A percentile compares a stretch with the other conserved stretches of the same genome.
Conservation (phyloP, 1,284 basidiomycete genomes). For the Cutaneotrichosporon mucoides region DNA sequence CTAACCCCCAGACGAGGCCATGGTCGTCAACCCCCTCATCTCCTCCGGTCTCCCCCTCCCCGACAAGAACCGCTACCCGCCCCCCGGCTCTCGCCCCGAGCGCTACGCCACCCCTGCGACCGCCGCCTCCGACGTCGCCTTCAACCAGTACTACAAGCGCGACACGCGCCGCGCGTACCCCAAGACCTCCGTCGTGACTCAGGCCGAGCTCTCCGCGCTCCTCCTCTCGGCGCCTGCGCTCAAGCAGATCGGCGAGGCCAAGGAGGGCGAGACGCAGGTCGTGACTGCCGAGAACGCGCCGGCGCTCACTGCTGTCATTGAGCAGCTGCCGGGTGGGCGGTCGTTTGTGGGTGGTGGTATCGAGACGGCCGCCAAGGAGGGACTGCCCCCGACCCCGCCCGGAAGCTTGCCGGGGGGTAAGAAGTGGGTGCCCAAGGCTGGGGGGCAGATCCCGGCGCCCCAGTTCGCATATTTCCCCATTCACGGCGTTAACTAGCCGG, state of each 20-base stretch:
- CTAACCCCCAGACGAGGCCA: constrained; percentile 53
- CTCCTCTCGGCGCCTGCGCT: constrained; percentile 77
- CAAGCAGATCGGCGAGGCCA: constrained; percentile 68
- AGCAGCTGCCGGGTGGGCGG: constrained; percentile 58
- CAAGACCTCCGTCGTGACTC: constrained; percentile 77
- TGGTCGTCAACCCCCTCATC: constrained; percentile 73
- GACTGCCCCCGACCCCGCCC: constrained; percentile 62
- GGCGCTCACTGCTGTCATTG: constrained; percentile 56
- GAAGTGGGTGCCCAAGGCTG: constrained; percentile 66
- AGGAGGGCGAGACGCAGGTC: constrained; percentile 24
- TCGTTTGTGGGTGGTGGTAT: constrained; percentile 60
- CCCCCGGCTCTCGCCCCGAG: constrained; percentile 80
- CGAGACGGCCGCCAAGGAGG: constrained; percentile 53
- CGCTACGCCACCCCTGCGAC: constrained; percentile 80
- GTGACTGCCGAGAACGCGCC: constrained; percentile 52
- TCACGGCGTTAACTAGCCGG: neutral
- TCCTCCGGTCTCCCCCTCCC: constrained; percentile 84
- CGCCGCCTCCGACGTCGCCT: constrained; percentile 59
- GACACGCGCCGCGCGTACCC: constrained; percentile 87
- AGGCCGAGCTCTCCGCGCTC: constrained; percentile 71
- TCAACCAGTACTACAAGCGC: constrained; percentile 75
- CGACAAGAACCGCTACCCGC: constrained; percentile 70
- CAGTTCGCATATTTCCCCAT: constrained; percentile 78
- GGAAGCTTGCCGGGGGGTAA: constrained; percentile 52
- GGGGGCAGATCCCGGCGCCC: constrained; percentile 69